Percentiles rank a stretch among this genome's conserved stretches.
Conservation (phyloP, 805 yeast genomes). For the Yamadazyma laniorum region DNA sequence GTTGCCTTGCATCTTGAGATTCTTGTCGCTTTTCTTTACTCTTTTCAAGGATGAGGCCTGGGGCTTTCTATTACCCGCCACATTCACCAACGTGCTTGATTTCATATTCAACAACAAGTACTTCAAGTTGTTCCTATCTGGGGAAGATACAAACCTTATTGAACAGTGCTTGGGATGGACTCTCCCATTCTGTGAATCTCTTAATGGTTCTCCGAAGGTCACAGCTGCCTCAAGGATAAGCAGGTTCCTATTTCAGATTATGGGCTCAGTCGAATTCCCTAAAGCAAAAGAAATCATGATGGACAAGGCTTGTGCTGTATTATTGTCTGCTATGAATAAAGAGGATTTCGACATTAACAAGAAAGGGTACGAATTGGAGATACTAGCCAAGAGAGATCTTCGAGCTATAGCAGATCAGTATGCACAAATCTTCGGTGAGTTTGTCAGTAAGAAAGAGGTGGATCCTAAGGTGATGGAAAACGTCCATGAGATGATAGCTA, state of each 20-base stretch:
- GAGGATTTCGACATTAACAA: conserved; percentile 9
- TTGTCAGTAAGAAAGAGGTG: neutral
- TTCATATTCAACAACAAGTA: conserved; percentile 55
- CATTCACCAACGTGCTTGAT: conserved; percentile 57
- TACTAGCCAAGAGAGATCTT: conserved; percentile 43
- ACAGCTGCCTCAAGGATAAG: conserved; percentile 6
- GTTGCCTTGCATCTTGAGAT: conserved; percentile 54
- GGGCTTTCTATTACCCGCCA: conserved; percentile 52
- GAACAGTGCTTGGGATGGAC: conserved; percentile 50
- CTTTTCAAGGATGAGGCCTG: conserved; percentile 51
- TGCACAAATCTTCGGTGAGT: conserved; percentile 20
- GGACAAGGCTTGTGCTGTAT: conserved; percentile 4
- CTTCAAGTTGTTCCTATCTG: conserved; percentile 30
- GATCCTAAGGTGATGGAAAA: neutral
- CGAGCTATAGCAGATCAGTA: conserved; percentile 48
- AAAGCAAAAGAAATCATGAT: neutral
- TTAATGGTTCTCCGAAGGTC: conserved; percentile 4
- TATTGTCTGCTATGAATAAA: conserved; percentile 12
- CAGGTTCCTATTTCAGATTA: conserved; percentile 2
- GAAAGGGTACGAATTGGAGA: conserved; percentile 12
- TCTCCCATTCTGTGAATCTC: conserved; percentile 22
- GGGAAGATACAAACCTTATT: conserved; percentile 47
- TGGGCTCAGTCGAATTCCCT: neutral
- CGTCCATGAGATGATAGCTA: neutral
- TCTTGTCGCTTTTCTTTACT: conserved; percentile 44